Base-by-base conservation (phyloP, 208 protist genomes). In the Crithidia mellificae region DNA sequence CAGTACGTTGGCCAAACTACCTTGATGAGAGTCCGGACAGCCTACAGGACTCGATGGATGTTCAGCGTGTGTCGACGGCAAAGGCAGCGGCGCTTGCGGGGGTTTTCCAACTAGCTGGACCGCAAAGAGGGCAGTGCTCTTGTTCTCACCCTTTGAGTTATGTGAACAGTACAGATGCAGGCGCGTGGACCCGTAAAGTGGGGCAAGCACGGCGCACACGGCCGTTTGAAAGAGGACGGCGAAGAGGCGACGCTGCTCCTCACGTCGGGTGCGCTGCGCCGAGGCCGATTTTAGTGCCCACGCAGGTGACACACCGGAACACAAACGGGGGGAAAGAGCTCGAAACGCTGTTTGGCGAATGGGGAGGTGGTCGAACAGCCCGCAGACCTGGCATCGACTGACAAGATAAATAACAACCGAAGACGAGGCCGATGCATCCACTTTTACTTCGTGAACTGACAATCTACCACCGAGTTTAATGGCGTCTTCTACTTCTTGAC, bases 361-460 rank as follows among this genome's bases (percentile, higher is more conserved):
- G n/a, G 84, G 80, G 6, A 89, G 41, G 44, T 65, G 73, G 36
- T 66, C 61, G 50, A 86, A 89, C 0, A 89, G 57, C 12, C 68
- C 74, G 63, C 43, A 50, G 24, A 83, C 80, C 12, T 63, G 49
- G 30, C 84, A 85, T 24, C 49, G 46, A 24, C 51, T 64, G 36
- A 54, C n/a, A 14, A 74, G 62, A 9, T 34, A 25, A 17, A 47
- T 46, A 14, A 11, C 24, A n/a, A n/a, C n/a, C n/a, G n/a, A n/a
- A n/a, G n/a, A n/a, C n/a, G n/a, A n/a, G n/a, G n/a, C n/a, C n/a
- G n/a, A n/a, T n/a, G n/a, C n/a, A n/a, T n/a, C n/a, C n/a, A n/a
- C n/a, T n/a, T n/a, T n/a, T n/a, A n/a, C n/a, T n/a, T n/a, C n/a
- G n/a, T n/a, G n/a, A n/a, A n/a, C n/a, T n/a, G n/a, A n/a, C n/a